Conservation (phyloP, 2,329 filamentous ascomycete genomes). For the Diaporthe helianthi region DNA sequence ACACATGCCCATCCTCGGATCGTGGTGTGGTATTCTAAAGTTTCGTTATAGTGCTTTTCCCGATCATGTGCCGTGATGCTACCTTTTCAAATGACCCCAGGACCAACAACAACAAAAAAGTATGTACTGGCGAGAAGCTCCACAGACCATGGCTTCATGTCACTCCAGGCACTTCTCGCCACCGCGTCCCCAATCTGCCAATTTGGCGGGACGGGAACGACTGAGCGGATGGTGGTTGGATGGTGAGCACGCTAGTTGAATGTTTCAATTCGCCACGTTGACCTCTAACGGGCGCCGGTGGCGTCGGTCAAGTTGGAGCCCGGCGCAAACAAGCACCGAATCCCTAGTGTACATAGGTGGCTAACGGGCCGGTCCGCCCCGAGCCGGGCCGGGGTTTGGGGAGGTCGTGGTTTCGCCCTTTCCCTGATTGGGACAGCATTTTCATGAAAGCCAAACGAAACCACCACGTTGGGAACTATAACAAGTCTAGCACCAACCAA, state of each 20-base stretch:
- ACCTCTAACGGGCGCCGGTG: background rate
- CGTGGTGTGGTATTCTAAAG: too few species aligned
- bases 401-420: background rate
- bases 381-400: constrained; percentile 1
- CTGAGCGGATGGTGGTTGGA: background rate
- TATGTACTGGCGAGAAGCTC: background rate
- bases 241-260: background rate
- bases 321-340: background rate
- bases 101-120: background rate
- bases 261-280: background rate
- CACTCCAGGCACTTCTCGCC: too few species aligned
- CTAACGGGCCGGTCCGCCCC: constrained; percentile 16
- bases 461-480: background rate
- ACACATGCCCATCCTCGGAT: background rate
- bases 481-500: constrained; percentile 12
- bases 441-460: constrained; percentile 1
- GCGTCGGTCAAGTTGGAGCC: background rate
- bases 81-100: background rate
- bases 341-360: background rate
- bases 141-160: background rate
- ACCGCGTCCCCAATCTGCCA: background rate
- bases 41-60: background rate
- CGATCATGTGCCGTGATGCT: background rate
- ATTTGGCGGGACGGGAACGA: background rate
- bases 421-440: constrained; percentile 9